A percentile compares a stretch with the other conserved stretches of the same genome.
Conservation (phyloP, 495 filamentous ascomycete species). For the Lophium mytilinum region DNA sequence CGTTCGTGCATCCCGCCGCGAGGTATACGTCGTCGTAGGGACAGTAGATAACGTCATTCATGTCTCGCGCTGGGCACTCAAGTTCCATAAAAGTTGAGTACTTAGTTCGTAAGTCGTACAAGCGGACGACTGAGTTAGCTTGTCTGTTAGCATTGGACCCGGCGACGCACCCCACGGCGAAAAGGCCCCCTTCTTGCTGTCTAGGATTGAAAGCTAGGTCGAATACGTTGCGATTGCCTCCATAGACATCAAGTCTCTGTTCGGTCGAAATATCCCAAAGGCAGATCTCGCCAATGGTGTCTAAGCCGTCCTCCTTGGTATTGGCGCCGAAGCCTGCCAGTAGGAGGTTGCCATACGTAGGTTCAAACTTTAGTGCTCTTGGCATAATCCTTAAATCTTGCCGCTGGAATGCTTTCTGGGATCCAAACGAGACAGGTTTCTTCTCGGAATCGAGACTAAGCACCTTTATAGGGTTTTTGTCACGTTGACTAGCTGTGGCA, state of each 20-base stretch:
- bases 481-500: constrained; percentile 43
- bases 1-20: constrained; percentile 78
- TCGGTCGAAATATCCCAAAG: constrained; percentile 55
- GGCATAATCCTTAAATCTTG: constrained; percentile 53
- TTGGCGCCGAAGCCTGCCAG: constrained; percentile 70
- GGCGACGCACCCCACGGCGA: constrained; percentile 39
- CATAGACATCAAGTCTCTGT: constrained; percentile 37
- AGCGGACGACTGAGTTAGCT: constrained; percentile 43
- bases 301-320: constrained; percentile 44
- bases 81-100: constrained; percentile 40
- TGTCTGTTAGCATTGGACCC: constrained; percentile 31
- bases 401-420: constrained; percentile 26
- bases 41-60: constrained; percentile 67
- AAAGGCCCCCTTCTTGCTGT: constrained; percentile 46
- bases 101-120: constrained; percentile 41
- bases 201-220: constrained; percentile 70
- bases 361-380: constrained; percentile 68
- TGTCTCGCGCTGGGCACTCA: constrained; percentile 73
- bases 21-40: constrained; percentile 49
- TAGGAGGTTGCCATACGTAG: constrained; percentile 46
- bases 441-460: background rate
- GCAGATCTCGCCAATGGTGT: constrained; percentile 59
- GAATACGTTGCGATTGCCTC: constrained; percentile 64
- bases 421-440: constrained; percentile 13
- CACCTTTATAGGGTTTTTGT: constrained; percentile 32